Percentiles rank a stretch among this genome's conserved stretches.
Evolutionary conservation across 202 grass and related monocot genomes (phyloP).

Genomic region (Panicum hallii): DNA sequence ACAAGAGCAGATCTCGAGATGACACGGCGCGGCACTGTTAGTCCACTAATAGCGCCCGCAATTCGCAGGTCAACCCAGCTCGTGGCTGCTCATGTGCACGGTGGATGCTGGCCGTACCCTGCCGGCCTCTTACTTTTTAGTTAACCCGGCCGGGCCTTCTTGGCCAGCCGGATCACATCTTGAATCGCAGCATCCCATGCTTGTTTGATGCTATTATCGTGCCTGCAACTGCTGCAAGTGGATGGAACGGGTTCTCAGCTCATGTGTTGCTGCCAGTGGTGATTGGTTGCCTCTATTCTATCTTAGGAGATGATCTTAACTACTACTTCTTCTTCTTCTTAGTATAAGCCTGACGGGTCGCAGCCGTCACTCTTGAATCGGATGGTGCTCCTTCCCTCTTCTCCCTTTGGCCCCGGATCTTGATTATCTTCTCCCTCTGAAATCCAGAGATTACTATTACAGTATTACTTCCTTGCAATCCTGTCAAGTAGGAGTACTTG

Average conservation of each 20-base stretch:
- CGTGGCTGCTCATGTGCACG: not conserved
- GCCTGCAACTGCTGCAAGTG: not conserved
- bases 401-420: not conserved
- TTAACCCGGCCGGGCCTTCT: too few species aligned
- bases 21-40: not conserved
- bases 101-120: not conserved
- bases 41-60: not conserved
- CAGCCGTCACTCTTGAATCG: too few species aligned
- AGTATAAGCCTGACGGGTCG: too few species aligned
- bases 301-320: not conserved
- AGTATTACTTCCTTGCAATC: not conserved
- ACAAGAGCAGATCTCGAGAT: constrained; percentile 58
- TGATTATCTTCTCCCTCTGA: not conserved
- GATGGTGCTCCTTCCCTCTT: too few species aligned
- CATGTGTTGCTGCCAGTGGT: not conserved
- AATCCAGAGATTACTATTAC: not conserved
- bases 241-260: not conserved
- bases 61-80: constrained; percentile 1
- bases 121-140: too few species aligned
- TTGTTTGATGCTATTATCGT: not conserved
- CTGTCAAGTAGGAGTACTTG: not conserved
- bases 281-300: not conserved
- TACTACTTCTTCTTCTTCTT: too few species aligned
- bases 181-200: not conserved
- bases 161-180: constrained; percentile 12